phyloP scores from a whole-genome alignment of 306 rosid genomes.

The Styphnolobium japonicum region DNA sequence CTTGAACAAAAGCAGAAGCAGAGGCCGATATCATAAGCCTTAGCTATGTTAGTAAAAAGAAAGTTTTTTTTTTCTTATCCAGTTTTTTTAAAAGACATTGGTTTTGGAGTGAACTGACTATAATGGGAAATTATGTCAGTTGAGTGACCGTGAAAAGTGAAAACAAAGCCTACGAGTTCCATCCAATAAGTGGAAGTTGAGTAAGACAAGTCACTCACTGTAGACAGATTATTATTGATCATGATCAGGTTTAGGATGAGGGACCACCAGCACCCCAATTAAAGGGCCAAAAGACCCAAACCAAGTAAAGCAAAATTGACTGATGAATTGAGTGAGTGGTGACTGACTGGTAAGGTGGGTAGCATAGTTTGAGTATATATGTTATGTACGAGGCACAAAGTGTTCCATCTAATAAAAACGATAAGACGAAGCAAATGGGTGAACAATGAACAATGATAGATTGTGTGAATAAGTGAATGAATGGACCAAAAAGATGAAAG shows the following conservation, averaged over 20 bases:
- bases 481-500: background rate
- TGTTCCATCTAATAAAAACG: slow-evolving; percentile 15
- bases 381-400: slow-evolving; percentile 7
- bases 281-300: slow-evolving; percentile 31
- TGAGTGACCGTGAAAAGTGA: background rate
- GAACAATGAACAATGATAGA: background rate
- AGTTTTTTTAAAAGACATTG: background rate
- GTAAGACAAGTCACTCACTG: slow-evolving; percentile 31
- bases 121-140: slow-evolving; percentile 18
- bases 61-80: background rate
- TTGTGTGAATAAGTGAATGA: background rate
- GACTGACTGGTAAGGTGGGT: slow-evolving; percentile 9
- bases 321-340: background rate
- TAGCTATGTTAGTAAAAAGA: background rate
- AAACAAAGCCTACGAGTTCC: background rate
- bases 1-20: no score
- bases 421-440: background rate
- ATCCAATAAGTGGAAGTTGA: slow-evolving; percentile 39
- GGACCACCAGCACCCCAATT: slow-evolving; percentile 43
- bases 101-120: slow-evolving; percentile 23
- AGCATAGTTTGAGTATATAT: background rate
- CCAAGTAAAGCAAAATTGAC: slow-evolving; percentile 31
- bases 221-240: slow-evolving; percentile 20
- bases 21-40: background rate
- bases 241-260: slow-evolving; percentile 26